Conservation (phyloP, 2,329 filamentous ascomycete genomes). For the Aspergillus flavus region DNA sequence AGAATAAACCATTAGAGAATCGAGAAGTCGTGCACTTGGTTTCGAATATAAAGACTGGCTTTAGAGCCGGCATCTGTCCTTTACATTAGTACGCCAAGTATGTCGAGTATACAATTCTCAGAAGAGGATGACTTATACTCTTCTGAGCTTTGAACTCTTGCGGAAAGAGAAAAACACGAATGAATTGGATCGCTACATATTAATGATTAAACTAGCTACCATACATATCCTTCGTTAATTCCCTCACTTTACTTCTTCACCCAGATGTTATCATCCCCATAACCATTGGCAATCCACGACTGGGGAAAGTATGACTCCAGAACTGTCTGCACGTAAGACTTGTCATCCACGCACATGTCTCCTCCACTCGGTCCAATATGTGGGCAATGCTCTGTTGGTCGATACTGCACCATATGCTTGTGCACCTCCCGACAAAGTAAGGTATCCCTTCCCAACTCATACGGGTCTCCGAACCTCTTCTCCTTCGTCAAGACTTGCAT, state of each 20-base stretch:
- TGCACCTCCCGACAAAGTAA: constrained; percentile 33
- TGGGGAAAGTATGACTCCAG: constrained; percentile 26
- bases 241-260: not conserved
- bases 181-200: not conserved
- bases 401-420: constrained; percentile 32
- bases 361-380: constrained; percentile 32
- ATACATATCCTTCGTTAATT: not conserved
- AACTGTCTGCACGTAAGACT: constrained; percentile 26
- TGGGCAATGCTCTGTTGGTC: constrained; percentile 28
- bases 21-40: too few relatives aligned
- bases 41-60: not conserved
- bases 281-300: constrained; percentile 29
- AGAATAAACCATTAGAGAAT: too few relatives aligned
- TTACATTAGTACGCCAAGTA: not conserved
- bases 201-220: not conserved
- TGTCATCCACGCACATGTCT: constrained; percentile 32
- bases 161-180: not conserved
- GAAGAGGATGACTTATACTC: not conserved
- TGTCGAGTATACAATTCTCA: not conserved
- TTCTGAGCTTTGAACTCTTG: not conserved
- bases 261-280: constrained; percentile 25
- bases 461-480: constrained; percentile 27
- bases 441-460: constrained; percentile 30
- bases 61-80: not conserved
- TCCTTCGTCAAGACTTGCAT: constrained; percentile 22